phyloP scores from a whole-genome alignment of 495 filamentous ascomycete species.

The Neurospora discreta region DNA sequence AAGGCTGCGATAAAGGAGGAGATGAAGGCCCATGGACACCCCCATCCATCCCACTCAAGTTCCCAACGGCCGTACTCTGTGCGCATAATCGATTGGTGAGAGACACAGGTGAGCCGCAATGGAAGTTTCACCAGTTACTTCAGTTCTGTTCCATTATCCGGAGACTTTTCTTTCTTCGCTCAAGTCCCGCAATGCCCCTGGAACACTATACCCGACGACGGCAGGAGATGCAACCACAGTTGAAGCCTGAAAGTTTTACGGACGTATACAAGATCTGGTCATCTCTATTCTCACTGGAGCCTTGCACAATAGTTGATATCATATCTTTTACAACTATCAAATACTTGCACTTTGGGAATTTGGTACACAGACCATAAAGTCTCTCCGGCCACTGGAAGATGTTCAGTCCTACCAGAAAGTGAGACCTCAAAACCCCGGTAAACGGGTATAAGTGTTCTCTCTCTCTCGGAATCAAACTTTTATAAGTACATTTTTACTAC shows the following conservation, averaged over 20 bases:
- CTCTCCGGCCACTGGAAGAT: no score
- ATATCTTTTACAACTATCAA: no score
- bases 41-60: not conserved
- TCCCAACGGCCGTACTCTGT: not conserved
- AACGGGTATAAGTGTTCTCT: no score
- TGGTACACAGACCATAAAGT: no score
- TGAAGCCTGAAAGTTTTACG: not conserved
- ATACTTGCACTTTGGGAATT: no score
- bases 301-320: no score
- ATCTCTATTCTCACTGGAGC: not conserved
- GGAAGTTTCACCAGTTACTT: not conserved
- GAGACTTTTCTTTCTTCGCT: not conserved
- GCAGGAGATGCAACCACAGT: not conserved
- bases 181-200: not conserved
- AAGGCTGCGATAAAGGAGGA: not conserved
- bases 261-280: not conserved
- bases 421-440: no score
- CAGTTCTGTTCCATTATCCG: not conserved
- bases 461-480: no score
- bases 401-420: no score
- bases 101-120: not conserved
- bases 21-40: not conserved
- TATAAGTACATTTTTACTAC: no score
- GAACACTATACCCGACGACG: not conserved
- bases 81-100: not conserved